A percentile compares a stretch with the other conserved stretches of the same genome.
phyloP scores from a whole-genome alignment of 495 filamentous ascomycete genomes.

The Penicillium flavigenum region DNA sequence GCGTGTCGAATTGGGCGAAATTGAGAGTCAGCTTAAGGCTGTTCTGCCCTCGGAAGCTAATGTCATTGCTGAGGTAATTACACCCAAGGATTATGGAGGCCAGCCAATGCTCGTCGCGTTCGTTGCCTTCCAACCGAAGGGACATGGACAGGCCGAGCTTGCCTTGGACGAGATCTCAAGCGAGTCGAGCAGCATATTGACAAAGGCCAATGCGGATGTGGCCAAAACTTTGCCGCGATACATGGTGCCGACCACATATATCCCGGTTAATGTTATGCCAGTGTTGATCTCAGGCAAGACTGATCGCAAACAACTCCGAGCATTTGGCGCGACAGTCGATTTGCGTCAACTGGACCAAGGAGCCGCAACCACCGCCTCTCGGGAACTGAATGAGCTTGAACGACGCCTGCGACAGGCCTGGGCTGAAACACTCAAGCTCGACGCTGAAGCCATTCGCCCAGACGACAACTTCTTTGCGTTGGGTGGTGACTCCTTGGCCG shows the following conservation, averaged over 20 bases:
- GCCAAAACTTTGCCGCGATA: constrained; percentile 40
- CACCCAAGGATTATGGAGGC: constrained; percentile 29
- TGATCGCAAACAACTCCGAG: constrained; percentile 41
- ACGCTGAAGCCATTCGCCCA: constrained; percentile 29
- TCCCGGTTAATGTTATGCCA: constrained; percentile 41
- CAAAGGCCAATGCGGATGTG: constrained; percentile 29
- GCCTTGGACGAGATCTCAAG: constrained; percentile 18
- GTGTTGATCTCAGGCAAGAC: constrained; percentile 46
- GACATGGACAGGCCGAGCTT: constrained; percentile 20
- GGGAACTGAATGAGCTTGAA: constrained; percentile 39
- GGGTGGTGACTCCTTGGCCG: constrained; percentile 62
- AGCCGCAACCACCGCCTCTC: constrained; percentile 9
- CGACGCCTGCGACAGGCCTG: constrained; percentile 42
- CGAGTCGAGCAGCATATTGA: constrained; percentile 22
- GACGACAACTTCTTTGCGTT: constrained; percentile 57
- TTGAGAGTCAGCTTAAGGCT: constrained; percentile 40
- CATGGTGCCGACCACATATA: constrained; percentile 48
- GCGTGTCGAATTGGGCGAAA: constrained; percentile 61
- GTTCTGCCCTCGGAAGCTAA: constrained; percentile 32
- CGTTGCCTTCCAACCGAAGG: constrained; percentile 31
- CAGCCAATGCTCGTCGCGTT: constrained; percentile 42
- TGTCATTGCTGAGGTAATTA: constrained; percentile 43
- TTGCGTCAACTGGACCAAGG: constrained; percentile 32
- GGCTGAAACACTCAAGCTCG: constrained; percentile 41
- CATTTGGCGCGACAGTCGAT: constrained; percentile 35